phyloP scores from a whole-genome alignment of 1,139 yeast species.

The Blastobotrys capitulatus region DNA sequence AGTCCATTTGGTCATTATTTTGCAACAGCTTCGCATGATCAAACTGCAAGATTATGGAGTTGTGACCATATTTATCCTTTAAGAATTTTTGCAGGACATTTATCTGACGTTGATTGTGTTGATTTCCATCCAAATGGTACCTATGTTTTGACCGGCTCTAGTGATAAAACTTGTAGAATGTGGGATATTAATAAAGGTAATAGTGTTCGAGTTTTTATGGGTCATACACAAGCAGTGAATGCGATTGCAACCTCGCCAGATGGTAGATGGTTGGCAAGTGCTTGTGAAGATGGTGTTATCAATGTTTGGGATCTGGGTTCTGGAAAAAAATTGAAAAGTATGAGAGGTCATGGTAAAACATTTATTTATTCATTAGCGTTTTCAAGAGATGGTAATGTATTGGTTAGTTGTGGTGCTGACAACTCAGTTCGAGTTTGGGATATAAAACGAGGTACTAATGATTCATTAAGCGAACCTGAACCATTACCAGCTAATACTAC shows the following conservation, averaged over 20 bases:
- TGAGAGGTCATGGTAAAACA: slow-evolving; percentile 87
- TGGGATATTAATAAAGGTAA: slow-evolving; percentile 94
- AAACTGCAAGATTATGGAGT: slow-evolving; percentile 96
- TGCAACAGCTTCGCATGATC: slow-evolving; percentile 96
- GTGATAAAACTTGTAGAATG: slow-evolving; percentile 94
- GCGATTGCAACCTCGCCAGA: slow-evolving; percentile 89
- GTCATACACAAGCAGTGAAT: slow-evolving; percentile 85
- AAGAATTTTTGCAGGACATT: slow-evolving; percentile 94
- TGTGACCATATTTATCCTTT: slow-evolving; percentile 96
- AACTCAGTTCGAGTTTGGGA: slow-evolving; percentile 96
- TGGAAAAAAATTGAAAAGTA: slow-evolving; percentile 70
- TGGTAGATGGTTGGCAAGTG: slow-evolving; percentile 94
- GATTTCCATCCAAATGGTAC: slow-evolving; percentile 95
- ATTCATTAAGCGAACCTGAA: slow-evolving; percentile 78
- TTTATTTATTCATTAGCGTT: slow-evolving; percentile 82
- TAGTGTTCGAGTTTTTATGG: slow-evolving; percentile 89
- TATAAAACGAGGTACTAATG: slow-evolving; percentile 75
- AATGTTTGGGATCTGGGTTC: slow-evolving; percentile 94
- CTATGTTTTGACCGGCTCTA: slow-evolving; percentile 89
- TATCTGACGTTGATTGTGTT: slow-evolving; percentile 93
- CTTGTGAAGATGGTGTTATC: slow-evolving; percentile 88
- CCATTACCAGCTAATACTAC: slow-evolving; percentile 36
- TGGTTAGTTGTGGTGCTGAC: slow-evolving; percentile 93
- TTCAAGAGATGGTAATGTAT: slow-evolving; percentile 80
- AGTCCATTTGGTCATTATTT: slow-evolving; percentile 96